Conservation (phyloP, 352 stramenopile species). For the Phytophthora pinifolia region DNA sequence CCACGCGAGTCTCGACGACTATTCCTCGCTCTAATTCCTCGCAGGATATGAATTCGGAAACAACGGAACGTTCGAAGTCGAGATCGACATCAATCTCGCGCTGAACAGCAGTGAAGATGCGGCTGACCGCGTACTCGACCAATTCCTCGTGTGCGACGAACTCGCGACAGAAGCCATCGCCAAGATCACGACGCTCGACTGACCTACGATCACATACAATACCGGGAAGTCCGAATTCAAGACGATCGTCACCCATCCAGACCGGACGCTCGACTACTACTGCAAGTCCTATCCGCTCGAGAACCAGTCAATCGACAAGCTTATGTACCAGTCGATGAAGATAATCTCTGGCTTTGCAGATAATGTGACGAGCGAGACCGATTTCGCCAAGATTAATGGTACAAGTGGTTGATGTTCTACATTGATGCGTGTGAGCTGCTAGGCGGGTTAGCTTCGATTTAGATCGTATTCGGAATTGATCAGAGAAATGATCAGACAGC, state of each 20-base stretch:
- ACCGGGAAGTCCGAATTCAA: too few species aligned
- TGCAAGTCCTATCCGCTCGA: constrained; percentile 49
- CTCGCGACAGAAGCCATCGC: constrained; percentile 3
- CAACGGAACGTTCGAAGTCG: constrained; percentile 16
- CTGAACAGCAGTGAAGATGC: constrained; percentile 30
- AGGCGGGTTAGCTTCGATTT: too few species aligned
- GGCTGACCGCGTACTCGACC: constrained; percentile 32
- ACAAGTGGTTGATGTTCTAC: constrained; percentile 28
- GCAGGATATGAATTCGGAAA: constrained; percentile 29
- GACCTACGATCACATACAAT: background rate
- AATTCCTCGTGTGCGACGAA: constrained; percentile 46
- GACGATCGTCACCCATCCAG: too few species aligned
- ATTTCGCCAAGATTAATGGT: constrained; percentile 4
- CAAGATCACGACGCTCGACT: background rate
- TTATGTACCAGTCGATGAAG: constrained; percentile 39
- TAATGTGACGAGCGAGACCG: constrained; percentile 10
- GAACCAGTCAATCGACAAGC: constrained; percentile 29
- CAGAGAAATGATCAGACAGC: too few species aligned
- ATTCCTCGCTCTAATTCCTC: constrained; percentile 18
- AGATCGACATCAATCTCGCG: constrained; percentile 30
- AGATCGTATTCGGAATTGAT: too few species aligned
- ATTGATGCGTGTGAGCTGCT: constrained; percentile 50
- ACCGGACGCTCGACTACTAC: constrained; percentile 41
- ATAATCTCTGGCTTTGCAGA: constrained; percentile 13
- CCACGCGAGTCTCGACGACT: constrained; percentile 5